Evolutionary conservation across 164 flowering plant species (phyloP).

Genomic region (Berberis thunbergii): DNA sequence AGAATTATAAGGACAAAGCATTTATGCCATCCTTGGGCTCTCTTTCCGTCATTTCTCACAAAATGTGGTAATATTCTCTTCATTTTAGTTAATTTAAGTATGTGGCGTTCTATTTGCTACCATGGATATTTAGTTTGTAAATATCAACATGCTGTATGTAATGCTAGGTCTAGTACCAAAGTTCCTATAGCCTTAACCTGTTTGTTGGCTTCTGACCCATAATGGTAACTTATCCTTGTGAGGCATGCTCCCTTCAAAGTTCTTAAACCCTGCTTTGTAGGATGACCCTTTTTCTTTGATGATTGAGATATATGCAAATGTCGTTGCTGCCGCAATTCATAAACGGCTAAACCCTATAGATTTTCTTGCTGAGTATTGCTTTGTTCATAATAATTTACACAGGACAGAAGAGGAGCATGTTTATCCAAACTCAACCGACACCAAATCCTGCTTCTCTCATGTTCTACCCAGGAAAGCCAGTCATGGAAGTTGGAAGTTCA

Average conservation of each 20-base stretch:
- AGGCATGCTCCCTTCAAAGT: background rate
- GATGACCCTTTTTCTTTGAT: background rate
- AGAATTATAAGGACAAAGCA: no score
- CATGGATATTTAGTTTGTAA: no score
- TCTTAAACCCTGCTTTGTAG: background rate
- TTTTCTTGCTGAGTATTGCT: background rate
- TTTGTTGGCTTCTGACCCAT: no score
- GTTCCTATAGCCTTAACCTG: no score
- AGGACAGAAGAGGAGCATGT: slow-evolving; percentile 91
- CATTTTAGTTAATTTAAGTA: no score
- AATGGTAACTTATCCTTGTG: background rate
- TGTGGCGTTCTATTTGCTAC: no score
- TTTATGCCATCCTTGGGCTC: no score
- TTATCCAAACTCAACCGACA: slow-evolving; percentile 87
- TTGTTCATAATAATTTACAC: slow-evolving; percentile 12
- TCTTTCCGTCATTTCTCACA: no score
- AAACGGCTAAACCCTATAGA: background rate
- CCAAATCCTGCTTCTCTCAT: slow-evolving; percentile 91
- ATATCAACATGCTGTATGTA: no score
- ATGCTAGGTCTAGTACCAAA: no score
- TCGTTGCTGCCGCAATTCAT: background rate
- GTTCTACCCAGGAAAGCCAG: slow-evolving; percentile 90
- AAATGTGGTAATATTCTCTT: no score
- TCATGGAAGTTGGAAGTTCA: slow-evolving; percentile 89
- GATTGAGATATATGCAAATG: background rate